Percentiles rank a stretch among this genome's conserved stretches.
phyloP scores from a whole-genome alignment of 2,329 filamentous ascomycete genomes.

The Penicillium thymicola region DNA sequence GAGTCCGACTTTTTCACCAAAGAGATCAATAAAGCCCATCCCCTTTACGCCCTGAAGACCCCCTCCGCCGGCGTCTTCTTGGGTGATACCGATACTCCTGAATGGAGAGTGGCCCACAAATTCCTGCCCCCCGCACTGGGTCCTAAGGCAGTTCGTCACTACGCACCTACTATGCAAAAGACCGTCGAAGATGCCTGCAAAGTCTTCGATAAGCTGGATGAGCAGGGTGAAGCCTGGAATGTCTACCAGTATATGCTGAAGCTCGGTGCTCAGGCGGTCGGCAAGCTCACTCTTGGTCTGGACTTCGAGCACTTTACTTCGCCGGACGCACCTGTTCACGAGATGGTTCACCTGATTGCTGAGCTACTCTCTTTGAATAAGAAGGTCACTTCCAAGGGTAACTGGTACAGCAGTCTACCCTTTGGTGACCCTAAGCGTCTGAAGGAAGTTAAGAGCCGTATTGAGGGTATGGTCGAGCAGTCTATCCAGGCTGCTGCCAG shows the following conservation, averaged over 20 bases:
- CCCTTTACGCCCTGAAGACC: slow-evolving; percentile 28
- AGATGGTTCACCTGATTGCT: slow-evolving; percentile 52
- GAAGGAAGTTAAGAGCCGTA: slow-evolving; percentile 10
- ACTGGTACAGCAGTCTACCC: slow-evolving; percentile 56
- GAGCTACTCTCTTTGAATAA: slow-evolving; percentile 56
- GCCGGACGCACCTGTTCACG: slow-evolving; percentile 48
- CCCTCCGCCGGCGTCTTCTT: slow-evolving; percentile 31
- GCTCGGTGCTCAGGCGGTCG: slow-evolving; percentile 44
- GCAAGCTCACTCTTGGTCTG: slow-evolving; percentile 44
- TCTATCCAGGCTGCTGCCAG: slow-evolving; percentile 21
- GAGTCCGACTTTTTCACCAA: slow-evolving; percentile 56
- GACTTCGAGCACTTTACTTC: slow-evolving; percentile 47
- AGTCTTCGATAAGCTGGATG: slow-evolving; percentile 50
- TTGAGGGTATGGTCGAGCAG: slow-evolving; percentile 23
- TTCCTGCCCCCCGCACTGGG: slow-evolving; percentile 37
- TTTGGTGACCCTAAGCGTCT: slow-evolving; percentile 56
- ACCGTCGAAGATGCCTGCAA: slow-evolving; percentile 52
- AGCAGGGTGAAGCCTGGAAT: slow-evolving; percentile 45
- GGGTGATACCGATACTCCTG: slow-evolving; percentile 30
- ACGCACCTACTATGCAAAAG: slow-evolving; percentile 58
- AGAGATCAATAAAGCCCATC: slow-evolving; percentile 41
- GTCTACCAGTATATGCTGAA: slow-evolving; percentile 52
- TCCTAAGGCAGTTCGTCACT: slow-evolving; percentile 28
- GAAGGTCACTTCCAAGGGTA: slow-evolving; percentile 52
- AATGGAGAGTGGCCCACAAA: slow-evolving; percentile 53